A percentile compares a stretch with the other conserved stretches of the same genome.
Conservation (phyloP, 2,329 filamentous ascomycete species). For the Ophiocordyceps polyrhachis-furcata region DNA sequence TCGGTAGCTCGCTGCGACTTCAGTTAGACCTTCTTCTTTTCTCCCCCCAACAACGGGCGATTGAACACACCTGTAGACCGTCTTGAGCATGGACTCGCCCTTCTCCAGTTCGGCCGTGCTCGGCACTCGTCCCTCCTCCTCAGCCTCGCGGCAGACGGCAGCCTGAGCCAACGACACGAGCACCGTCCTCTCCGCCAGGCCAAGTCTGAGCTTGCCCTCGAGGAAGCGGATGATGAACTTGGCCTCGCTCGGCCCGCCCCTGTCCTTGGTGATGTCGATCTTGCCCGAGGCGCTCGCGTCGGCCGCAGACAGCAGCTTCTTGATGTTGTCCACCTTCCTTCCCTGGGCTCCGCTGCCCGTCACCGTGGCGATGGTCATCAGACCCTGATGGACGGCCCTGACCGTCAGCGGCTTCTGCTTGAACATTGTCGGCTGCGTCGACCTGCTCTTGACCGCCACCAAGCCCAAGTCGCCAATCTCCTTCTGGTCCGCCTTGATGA, state of each 20-base stretch:
- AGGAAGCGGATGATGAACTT: slow-evolving; percentile 88
- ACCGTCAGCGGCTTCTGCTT: slow-evolving; percentile 86
- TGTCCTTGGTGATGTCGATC: slow-evolving; percentile 79
- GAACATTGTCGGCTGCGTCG: slow-evolving; percentile 95
- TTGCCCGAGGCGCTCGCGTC: slow-evolving; percentile 58
- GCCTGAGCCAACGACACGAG: slow-evolving; percentile 82
- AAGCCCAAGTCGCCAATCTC: slow-evolving; percentile 91
- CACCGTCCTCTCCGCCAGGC: slow-evolving; percentile 81
- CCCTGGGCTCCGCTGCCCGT: slow-evolving; percentile 76
- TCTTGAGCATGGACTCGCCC: slow-evolving; percentile 73
- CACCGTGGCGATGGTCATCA: slow-evolving; percentile 76
- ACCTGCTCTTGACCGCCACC: slow-evolving; percentile 87
- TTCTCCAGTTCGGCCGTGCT: slow-evolving; percentile 61
- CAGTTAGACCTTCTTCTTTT: background rate
- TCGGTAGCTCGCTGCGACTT: slow-evolving; percentile 58
- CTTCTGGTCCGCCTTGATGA: slow-evolving; percentile 91
- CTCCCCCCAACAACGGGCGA: too few relatives aligned
- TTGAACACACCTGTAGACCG: slow-evolving; percentile 56
- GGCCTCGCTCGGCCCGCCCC: slow-evolving; percentile 83
- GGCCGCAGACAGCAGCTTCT: slow-evolving; percentile 84
- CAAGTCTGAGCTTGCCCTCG: slow-evolving; percentile 83
- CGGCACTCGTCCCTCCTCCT: slow-evolving; percentile 49
- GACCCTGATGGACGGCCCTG: slow-evolving; percentile 65
- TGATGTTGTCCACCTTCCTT: slow-evolving; percentile 84
- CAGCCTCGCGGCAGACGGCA: slow-evolving; percentile 64